Conservation (phyloP, 495 filamentous ascomycete species). For the Niebla homalea region DNA sequence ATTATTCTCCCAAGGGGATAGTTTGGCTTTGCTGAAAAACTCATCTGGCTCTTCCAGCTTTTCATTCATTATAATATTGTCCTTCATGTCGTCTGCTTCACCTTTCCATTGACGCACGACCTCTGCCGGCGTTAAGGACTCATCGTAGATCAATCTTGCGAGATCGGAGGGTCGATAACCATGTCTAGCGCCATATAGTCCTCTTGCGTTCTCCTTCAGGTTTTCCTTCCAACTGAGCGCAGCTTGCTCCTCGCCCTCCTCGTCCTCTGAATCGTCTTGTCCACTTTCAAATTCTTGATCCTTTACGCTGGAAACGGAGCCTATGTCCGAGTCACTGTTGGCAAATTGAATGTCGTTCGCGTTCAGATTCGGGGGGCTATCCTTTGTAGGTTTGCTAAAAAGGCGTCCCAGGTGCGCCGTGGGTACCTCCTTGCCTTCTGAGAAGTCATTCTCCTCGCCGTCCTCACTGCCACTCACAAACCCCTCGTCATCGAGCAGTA, state of each 20-base stretch:
- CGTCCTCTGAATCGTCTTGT: slow-evolving; percentile 31
- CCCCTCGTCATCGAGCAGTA: slow-evolving; percentile 47
- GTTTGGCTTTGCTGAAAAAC: slow-evolving; percentile 69
- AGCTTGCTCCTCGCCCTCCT: slow-evolving; percentile 49
- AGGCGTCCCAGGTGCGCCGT: slow-evolving; percentile 42
- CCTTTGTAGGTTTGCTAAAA: slow-evolving; percentile 29
- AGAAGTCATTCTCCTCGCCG: slow-evolving; percentile 34
- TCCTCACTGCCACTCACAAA: slow-evolving; percentile 50
- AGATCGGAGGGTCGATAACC: slow-evolving; percentile 67
- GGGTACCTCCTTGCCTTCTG: slow-evolving; percentile 30
- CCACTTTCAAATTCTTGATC: slow-evolving; percentile 50
- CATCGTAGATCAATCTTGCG: slow-evolving; percentile 78
- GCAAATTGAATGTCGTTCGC: slow-evolving; percentile 73
- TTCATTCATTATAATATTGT: slow-evolving; percentile 27
- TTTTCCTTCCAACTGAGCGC: slow-evolving; percentile 74
- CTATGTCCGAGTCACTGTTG: slow-evolving; percentile 89
- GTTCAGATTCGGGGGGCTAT: slow-evolving; percentile 27
- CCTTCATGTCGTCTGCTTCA: slow-evolving; percentile 30
- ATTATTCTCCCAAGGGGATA: slow-evolving; percentile 44
- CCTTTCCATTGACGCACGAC: slow-evolving; percentile 72
- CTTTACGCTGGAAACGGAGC: slow-evolving; percentile 66
- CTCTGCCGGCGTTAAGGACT: slow-evolving; percentile 57
- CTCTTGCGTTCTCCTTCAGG: slow-evolving; percentile 59
- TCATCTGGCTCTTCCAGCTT: slow-evolving; percentile 56
- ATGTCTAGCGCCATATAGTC: slow-evolving; percentile 52